Conservation (phyloP, 2,329 filamentous ascomycete species). For the Xylariomycetidae sp. region DNA sequence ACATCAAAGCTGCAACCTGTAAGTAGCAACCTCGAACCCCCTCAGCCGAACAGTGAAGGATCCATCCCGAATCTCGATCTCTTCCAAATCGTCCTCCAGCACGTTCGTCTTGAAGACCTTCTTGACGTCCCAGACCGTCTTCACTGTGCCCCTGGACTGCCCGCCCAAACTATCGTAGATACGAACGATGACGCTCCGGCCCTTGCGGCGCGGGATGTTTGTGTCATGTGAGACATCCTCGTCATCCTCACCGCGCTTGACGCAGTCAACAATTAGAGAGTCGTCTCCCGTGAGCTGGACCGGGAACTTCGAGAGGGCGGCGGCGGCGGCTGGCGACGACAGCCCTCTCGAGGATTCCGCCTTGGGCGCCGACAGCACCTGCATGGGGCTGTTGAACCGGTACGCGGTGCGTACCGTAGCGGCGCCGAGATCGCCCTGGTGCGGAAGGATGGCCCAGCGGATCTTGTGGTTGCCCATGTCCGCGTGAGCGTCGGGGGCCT, state of each 20-base stretch:
- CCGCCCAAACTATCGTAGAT: conserved; percentile 89
- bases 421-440: conserved; percentile 65
- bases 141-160: conserved; percentile 65
- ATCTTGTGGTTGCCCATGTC: conserved; percentile 91
- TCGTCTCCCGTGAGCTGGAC: conserved; percentile 63
- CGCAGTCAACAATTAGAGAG: conserved; percentile 75
- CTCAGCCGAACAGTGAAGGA: conserved; percentile 61
- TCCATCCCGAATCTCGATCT: conserved; percentile 47
- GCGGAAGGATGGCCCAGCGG: conserved; percentile 86
- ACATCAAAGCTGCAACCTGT: conserved; percentile 59
- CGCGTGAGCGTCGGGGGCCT: conserved; percentile 87
- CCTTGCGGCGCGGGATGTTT: conserved; percentile 60
- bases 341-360: conserved; percentile 23
- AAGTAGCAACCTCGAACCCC: conserved; percentile 84
- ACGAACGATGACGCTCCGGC: conserved; percentile 75
- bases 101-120: conserved; percentile 79
- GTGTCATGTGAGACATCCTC: conserved; percentile 63
- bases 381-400: conserved; percentile 84
- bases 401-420: conserved; percentile 77
- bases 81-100: conserved; percentile 79
- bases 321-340: conserved; percentile 14
- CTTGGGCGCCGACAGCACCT: conserved; percentile 41
- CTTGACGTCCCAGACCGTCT: conserved; percentile 65
- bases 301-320: no score
- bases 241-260: conserved; percentile 92